phyloP scores from a whole-genome alignment of 768 basidiomycete genomes.

The Tylopilus rubrobrunneus region DNA sequence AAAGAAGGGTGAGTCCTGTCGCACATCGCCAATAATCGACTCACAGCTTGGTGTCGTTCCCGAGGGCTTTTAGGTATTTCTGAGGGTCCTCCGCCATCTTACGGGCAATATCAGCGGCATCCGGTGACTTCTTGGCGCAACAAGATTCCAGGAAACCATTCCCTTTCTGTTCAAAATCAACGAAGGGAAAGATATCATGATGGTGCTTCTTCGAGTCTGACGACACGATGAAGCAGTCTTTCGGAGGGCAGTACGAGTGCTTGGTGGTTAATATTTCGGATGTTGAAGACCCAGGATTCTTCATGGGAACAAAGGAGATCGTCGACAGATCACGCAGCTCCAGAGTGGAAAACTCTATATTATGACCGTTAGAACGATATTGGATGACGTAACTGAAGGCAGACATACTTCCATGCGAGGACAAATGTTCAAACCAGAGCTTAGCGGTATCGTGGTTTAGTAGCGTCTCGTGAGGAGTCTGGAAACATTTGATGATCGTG shows the following conservation, averaged over 20 bases:
- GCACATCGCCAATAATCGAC: not conserved
- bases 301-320: no score
- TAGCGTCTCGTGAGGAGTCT: no score
- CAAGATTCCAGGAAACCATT: constrained; percentile 11
- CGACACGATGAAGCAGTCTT: constrained; percentile 14
- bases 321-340: no score
- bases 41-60: not conserved
- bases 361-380: no score
- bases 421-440: no score
- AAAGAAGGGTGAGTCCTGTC: not conserved
- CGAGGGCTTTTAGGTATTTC: constrained; percentile 1
- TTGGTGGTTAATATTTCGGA: not conserved
- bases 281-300: not conserved
- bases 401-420: no score
- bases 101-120: constrained; percentile 7
- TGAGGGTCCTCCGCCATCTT: constrained; percentile 6
- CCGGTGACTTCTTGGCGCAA: constrained; percentile 10
- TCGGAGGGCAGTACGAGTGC: constrained; percentile 1
- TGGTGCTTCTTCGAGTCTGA: constrained; percentile 1
- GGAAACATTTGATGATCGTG: not conserved
- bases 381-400: no score
- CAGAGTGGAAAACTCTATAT: no score
- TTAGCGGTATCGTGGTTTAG: no score
- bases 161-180: constrained; percentile 6
- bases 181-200: constrained; percentile 14